A percentile compares a stretch with the other conserved stretches of the same genome.
These are phyloP conservation scores for Thielaviopsis cerberus DNA, from an alignment of 2,329 filamentous ascomycete species.

Conservation along the genomic window DNA sequence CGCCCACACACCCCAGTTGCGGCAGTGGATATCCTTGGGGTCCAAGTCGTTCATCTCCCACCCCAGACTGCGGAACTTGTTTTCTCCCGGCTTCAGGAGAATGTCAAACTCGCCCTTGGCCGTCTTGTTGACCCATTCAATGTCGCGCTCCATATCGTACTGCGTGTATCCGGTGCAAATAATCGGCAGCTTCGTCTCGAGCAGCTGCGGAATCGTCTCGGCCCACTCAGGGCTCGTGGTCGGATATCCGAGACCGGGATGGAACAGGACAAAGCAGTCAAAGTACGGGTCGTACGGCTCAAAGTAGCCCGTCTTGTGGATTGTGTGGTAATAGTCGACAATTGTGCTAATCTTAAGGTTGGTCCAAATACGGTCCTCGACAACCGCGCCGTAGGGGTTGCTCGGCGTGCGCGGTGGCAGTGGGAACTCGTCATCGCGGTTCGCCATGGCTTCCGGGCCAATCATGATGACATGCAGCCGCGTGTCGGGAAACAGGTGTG, in stretches of 20 bases:
- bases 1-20: constrained; percentile 94
- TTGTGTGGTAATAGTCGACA: constrained; percentile 93
- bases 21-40: constrained; percentile 80
- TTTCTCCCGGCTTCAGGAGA: constrained; percentile 80
- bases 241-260: constrained; percentile 87
- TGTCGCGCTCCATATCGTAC: constrained; percentile 82
- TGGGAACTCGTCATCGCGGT: constrained; percentile 82
- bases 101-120: constrained; percentile 83
- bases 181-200: constrained; percentile 91
- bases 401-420: constrained; percentile 64
- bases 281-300: constrained; percentile 95
- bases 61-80: constrained; percentile 75
- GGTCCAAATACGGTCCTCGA: constrained; percentile 76
- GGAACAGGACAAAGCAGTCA: constrained; percentile 92
- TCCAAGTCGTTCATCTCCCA: constrained; percentile 97
- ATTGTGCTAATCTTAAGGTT: constrained; percentile 94
- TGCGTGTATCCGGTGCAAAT: constrained; percentile 92
- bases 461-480: constrained; percentile 85
- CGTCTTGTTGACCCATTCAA: constrained; percentile 73
- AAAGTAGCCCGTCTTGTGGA: constrained; percentile 81
- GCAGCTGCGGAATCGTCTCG: constrained; percentile 67
- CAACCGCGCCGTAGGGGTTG: constrained; percentile 85
- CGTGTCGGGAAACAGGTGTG: constrained; percentile 87
- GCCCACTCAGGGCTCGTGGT: constrained; percentile 88
- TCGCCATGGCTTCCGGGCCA: constrained; percentile 86